phyloP scores from a whole-genome alignment of 2,329 filamentous ascomycete species.

The Trichophaea hybrida region DNA sequence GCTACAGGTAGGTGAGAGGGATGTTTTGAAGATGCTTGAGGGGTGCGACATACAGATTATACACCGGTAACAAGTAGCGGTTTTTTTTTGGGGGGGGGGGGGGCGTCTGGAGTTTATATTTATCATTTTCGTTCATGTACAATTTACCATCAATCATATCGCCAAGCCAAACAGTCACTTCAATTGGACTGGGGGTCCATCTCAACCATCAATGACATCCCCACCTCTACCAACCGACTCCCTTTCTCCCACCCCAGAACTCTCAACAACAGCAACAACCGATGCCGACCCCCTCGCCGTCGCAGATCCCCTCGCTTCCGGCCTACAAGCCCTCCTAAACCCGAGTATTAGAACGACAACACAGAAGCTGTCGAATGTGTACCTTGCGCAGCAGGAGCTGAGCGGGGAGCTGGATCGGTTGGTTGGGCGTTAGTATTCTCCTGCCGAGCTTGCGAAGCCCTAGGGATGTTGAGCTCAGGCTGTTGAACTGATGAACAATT shows the following conservation, averaged over 20 bases:
- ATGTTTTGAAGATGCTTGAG: constrained; percentile 55
- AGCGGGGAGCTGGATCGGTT: constrained; percentile 25
- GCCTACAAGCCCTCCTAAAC: constrained; percentile 25
- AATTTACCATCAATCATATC: neutral
- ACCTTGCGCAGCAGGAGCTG: constrained; percentile 25
- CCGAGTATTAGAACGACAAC: constrained; percentile 27
- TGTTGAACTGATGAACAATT: neutral
- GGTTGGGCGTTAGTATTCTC: constrained; percentile 22
- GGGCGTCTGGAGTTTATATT: no score
- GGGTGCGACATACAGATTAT: constrained; percentile 33
- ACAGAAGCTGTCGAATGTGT: constrained; percentile 25
- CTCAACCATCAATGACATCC: neutral
- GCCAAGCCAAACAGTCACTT: neutral
- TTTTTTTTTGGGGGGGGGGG: neutral
- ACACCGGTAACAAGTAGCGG: constrained; percentile 27
- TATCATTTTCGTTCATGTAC: no score
- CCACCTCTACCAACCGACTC: neutral
- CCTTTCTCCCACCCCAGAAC: constrained; percentile 15
- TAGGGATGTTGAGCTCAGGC: no score
- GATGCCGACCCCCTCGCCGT: constrained; percentile 8
- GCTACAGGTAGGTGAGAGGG: constrained; percentile 52
- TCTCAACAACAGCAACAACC: constrained; percentile 10
- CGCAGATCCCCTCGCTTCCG: constrained; percentile 23
- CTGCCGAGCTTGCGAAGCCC: neutral
- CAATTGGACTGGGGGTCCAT: no score